Evolutionary conservation across 2,329 filamentous ascomycete genomes (phyloP).

Genomic region (Ceratocystis cubensis): DNA sequence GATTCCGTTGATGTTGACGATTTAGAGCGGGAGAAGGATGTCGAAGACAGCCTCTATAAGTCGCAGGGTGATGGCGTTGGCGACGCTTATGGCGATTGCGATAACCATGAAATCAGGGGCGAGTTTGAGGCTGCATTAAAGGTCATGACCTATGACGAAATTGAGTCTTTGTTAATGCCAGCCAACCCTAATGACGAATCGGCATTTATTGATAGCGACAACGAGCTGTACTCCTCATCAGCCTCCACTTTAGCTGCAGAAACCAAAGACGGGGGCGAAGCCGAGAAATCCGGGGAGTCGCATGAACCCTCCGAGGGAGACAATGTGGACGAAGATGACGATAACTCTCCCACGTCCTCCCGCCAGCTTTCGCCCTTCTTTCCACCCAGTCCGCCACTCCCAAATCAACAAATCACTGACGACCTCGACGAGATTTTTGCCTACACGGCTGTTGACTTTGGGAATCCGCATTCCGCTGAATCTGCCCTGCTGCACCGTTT

Average conservation of each 20-base stretch:
- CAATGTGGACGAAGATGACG: background rate
- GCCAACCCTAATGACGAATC: background rate
- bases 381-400: background rate
- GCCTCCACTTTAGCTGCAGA: background rate
- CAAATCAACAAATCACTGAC: constrained; percentile 20
- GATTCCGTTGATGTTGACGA: constrained; percentile 24
- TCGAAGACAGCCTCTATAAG: constrained; percentile 15
- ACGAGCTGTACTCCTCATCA: background rate
- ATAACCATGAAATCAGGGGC: background rate
- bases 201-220: background rate
- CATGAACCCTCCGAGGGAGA: background rate
- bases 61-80: constrained; percentile 23
- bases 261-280: background rate
- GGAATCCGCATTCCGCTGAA: constrained; percentile 29
- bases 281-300: background rate
- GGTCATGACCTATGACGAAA: constrained; percentile 33
- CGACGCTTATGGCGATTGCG: background rate
- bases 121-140: constrained; percentile 22
- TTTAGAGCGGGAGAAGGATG: constrained; percentile 22
- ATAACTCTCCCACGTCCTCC: background rate
- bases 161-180: constrained; percentile 31
- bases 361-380: constrained; percentile 13
- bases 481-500: constrained; percentile 31
- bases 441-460: constrained; percentile 32
- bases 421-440: constrained; percentile 30